Percentiles rank a stretch among this genome's conserved stretches.
These are phyloP conservation scores for Flaveria sonorensis DNA, from an alignment of 129 eudicot genomes.

Conservation along the genomic window DNA sequence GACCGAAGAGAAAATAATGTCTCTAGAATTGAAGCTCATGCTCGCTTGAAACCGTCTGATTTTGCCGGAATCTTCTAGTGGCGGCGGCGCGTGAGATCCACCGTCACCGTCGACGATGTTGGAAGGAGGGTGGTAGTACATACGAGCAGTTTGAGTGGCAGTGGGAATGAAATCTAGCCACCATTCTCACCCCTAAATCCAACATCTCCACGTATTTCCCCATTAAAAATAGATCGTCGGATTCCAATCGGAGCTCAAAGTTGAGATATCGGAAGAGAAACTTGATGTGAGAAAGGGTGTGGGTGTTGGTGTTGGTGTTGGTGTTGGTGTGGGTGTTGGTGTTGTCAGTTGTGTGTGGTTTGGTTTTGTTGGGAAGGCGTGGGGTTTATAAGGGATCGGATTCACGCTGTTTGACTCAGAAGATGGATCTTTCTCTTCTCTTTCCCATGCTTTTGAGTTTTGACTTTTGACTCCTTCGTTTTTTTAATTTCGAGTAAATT, in stretches of 20 bases:
- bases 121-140: slow-evolving; percentile 43
- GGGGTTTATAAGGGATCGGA: background rate
- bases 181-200: slow-evolving; percentile 38
- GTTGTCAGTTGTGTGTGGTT: background rate
- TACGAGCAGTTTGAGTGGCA: slow-evolving; percentile 43
- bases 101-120: background rate
- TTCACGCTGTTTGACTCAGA: slow-evolving; percentile 18
- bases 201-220: slow-evolving; percentile 31
- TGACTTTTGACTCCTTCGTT: background rate
- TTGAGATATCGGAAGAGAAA: background rate
- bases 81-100: slow-evolving; percentile 26
- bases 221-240: background rate
- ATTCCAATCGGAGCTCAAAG: background rate
- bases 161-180: slow-evolving; percentile 38
- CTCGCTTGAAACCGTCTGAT: slow-evolving; percentile 20
- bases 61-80: slow-evolving; percentile 18
- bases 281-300: background rate
- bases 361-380: background rate
- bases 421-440: background rate
- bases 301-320: background rate
- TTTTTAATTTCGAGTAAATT: background rate
- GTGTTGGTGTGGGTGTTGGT: too few species aligned
- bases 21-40: slow-evolving; percentile 34
- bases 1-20: slow-evolving; percentile 31
- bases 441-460: background rate